Base-by-base conservation (phyloP, 2,329 filamentous ascomycete species). In the Neofusicoccum sp. region DNA sequence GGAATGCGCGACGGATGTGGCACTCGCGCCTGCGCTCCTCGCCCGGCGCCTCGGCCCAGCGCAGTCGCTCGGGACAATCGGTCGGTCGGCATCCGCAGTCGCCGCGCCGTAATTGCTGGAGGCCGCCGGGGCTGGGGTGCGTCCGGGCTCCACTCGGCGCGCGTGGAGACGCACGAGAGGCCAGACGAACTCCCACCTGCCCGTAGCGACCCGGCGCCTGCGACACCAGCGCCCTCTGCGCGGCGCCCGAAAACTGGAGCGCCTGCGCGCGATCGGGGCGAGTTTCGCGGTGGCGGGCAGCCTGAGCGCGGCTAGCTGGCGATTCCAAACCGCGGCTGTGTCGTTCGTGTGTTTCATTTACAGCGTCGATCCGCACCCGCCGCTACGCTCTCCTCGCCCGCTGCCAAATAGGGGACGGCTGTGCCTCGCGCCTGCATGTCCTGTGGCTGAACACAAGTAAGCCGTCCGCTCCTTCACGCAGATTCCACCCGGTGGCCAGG, bases 341-440 rank as follows among this genome's bases (percentile, higher is more conserved):
- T 58, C 54, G 51, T 56, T 56, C 51, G 51, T 56, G 51, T 58
- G 54, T 58, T 58, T 58, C 40, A 45, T 36, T 58, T 47, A 58
- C 54, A 58, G 20, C 54, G 54, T 24, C 31, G 36, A 56, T 56
- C 51, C 34, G 51, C 38, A 40, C 26, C 36, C 49, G 38, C 43
- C 51, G 51, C 51, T 31, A 41, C 51, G 45, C 36, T 28, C 51
- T 40, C 51, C 43, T 14, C 34, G 34, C 51, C 38, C 26, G 51
- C 51, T 56, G 51, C 40, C 54, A 47, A 58, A 58, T 58, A 58
- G 54, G 54, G 54, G 54, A 58, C n/a, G n/a, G 54, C 30, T 41
- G 43, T n/a, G 51, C 51, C 51, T 56, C 51, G 51, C 51, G 43
- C 33, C 41, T 58, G 54, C 54, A 58, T 58, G 8, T 26, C 40